Evolutionary conservation across 2,329 filamentous ascomycete genomes (phyloP).

Genomic region (Thelonectria discophora): DNA sequence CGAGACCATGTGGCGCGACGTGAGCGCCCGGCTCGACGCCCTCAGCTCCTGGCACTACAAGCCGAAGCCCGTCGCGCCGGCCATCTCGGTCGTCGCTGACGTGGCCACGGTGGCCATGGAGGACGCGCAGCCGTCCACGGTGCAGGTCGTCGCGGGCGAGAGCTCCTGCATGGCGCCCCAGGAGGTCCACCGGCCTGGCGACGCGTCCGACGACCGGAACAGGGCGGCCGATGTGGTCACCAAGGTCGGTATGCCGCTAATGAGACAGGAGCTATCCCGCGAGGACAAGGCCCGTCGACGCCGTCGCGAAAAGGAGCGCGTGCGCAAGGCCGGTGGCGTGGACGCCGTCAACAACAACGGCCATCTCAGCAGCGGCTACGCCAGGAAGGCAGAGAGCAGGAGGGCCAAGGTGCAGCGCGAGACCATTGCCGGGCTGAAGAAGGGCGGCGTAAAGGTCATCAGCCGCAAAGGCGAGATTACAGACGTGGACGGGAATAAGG

Average conservation of each 20-base stretch:
- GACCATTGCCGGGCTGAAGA: slow-evolving; percentile 75
- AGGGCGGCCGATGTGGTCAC: slow-evolving; percentile 73
- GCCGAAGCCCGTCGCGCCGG: slow-evolving; percentile 83
- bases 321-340: slow-evolving; percentile 70
- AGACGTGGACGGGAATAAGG: slow-evolving; percentile 83
- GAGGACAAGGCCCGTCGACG: slow-evolving; percentile 84
- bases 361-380: no score
- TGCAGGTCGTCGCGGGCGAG: slow-evolving; percentile 73
- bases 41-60: slow-evolving; percentile 96
- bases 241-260: slow-evolving; percentile 80
- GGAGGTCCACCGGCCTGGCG: slow-evolving; percentile 86
- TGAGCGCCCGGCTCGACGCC: slow-evolving; percentile 83
- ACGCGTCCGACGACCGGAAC: slow-evolving; percentile 56
- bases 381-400: slow-evolving; percentile 62
- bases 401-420: slow-evolving; percentile 60
- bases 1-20: slow-evolving; percentile 80
- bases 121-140: slow-evolving; percentile 88
- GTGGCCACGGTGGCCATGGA: slow-evolving; percentile 94
- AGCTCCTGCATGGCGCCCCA: slow-evolving; percentile 88
- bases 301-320: slow-evolving; percentile 85
- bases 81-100: slow-evolving; percentile 86
- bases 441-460: slow-evolving; percentile 90
- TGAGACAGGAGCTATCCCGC: slow-evolving; percentile 84
- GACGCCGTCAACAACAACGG: slow-evolving; percentile 30
- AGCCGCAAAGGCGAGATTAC: slow-evolving; percentile 87